phyloP scores from a whole-genome alignment of 2,329 filamentous ascomycete species.

The Periconia digitata region DNA sequence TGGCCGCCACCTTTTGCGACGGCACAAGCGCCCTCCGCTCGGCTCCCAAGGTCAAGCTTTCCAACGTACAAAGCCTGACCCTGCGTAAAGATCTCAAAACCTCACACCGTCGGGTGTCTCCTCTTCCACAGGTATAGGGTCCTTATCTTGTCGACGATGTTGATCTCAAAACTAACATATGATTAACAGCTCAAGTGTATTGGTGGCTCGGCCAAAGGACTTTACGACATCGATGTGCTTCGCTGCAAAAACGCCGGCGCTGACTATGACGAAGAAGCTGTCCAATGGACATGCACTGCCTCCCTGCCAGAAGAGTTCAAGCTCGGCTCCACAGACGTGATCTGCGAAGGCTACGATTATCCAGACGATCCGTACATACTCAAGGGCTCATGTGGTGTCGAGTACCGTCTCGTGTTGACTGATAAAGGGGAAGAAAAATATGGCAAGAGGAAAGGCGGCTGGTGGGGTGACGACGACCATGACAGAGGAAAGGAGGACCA shows the following conservation, averaged over 20 bases:
- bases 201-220: slow-evolving; percentile 60
- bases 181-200: slow-evolving; percentile 67
- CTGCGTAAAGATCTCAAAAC: slow-evolving; percentile 70
- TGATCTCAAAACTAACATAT: slow-evolving; percentile 11
- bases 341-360: slow-evolving; percentile 84
- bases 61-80: slow-evolving; percentile 75
- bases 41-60: slow-evolving; percentile 59
- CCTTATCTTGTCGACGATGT: background rate
- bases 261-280: slow-evolving; percentile 78
- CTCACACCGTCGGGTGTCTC: slow-evolving; percentile 70
- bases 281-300: slow-evolving; percentile 89
- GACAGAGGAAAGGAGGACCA: slow-evolving; percentile 26
- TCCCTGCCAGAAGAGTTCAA: slow-evolving; percentile 65
- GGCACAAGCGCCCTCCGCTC: slow-evolving; percentile 35
- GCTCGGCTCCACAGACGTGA: slow-evolving; percentile 83
- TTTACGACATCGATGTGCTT: slow-evolving; percentile 79
- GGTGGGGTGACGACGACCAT: slow-evolving; percentile 43
- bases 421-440: slow-evolving; percentile 72
- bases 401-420: slow-evolving; percentile 81
- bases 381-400: slow-evolving; percentile 88
- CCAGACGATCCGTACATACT: slow-evolving; percentile 83
- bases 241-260: slow-evolving; percentile 85
- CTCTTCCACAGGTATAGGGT: slow-evolving; percentile 65
- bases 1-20: slow-evolving; percentile 23
- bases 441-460: slow-evolving; percentile 55